These are phyloP conservation scores for Fusarium buharicum DNA, from an alignment of 2,329 filamentous ascomycete genomes.

Conservation along the genomic window DNA sequence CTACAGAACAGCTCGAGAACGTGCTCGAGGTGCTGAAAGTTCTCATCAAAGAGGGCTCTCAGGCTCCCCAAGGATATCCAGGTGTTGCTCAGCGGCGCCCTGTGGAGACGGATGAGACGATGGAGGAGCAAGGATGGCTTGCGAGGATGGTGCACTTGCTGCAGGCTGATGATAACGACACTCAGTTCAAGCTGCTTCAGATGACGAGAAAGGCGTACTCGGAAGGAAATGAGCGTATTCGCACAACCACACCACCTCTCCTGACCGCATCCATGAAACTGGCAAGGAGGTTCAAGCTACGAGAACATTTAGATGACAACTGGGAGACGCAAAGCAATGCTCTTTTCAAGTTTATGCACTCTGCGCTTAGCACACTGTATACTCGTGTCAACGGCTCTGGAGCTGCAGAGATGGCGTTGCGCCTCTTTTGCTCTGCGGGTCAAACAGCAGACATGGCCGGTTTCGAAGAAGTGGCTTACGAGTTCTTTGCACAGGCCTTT, in stretches of 20 bases:
- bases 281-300: slow-evolving; percentile 85
- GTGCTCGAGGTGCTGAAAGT: slow-evolving; percentile 90
- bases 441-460: slow-evolving; percentile 91
- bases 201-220: slow-evolving; percentile 85
- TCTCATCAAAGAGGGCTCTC: slow-evolving; percentile 90
- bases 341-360: slow-evolving; percentile 96
- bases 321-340: slow-evolving; percentile 75
- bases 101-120: slow-evolving; percentile 92
- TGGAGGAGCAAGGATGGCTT: slow-evolving; percentile 98
- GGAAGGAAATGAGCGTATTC: slow-evolving; percentile 94
- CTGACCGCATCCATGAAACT: slow-evolving; percentile 91
- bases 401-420: slow-evolving; percentile 86
- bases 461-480: slow-evolving; percentile 96
- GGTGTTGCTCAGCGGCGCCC: slow-evolving; percentile 80
- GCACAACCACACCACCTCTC: slow-evolving; percentile 92
- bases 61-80: slow-evolving; percentile 84
- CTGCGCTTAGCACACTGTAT: slow-evolving; percentile 85
- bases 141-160: slow-evolving; percentile 92
- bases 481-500: slow-evolving; percentile 98
- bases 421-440: slow-evolving; percentile 90
- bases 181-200: slow-evolving; percentile 93
- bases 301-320: slow-evolving; percentile 82
- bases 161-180: slow-evolving; percentile 85
- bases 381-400: slow-evolving; percentile 80
- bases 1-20: slow-evolving; percentile 82